These are phyloP conservation scores for Cladosporium sp. DNA, from an alignment of 2,329 filamentous ascomycete genomes.

Conservation along the genomic window DNA sequence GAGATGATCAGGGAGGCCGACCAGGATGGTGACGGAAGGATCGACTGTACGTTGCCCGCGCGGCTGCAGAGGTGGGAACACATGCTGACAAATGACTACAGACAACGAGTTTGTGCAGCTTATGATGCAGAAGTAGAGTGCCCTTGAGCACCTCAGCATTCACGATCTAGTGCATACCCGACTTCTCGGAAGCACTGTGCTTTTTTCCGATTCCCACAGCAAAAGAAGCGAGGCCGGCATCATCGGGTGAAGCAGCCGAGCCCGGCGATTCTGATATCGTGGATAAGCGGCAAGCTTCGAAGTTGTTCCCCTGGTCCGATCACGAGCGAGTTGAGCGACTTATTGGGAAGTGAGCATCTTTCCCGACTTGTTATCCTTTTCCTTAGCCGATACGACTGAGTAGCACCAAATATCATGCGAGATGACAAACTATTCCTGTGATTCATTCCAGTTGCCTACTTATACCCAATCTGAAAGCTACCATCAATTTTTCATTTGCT, in stretches of 20 bases:
- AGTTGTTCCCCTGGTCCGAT: background rate
- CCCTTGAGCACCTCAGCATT: background rate
- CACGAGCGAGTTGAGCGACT: slow-evolving; percentile 1
- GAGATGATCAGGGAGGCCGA: slow-evolving; percentile 68
- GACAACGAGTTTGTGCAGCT: slow-evolving; percentile 59
- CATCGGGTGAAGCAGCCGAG: background rate
- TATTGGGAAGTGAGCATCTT: background rate
- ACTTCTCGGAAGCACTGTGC: background rate
- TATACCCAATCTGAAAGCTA: background rate
- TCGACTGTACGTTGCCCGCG: slow-evolving; percentile 57
- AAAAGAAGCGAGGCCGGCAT: background rate
- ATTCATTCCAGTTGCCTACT: background rate
- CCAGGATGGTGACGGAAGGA: slow-evolving; percentile 63
- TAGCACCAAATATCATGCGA: slow-evolving; percentile 14
- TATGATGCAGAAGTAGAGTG: slow-evolving; percentile 54
- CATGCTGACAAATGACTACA: slow-evolving; percentile 37
- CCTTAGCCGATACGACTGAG: background rate
- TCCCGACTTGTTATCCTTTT: background rate
- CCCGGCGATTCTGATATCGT: background rate
- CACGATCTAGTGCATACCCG: slow-evolving; percentile 3
- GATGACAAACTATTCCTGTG: background rate
- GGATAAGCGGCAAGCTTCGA: background rate
- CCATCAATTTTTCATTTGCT: background rate
- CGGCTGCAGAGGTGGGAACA: background rate
- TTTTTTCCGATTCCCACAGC: background rate